Base-by-base conservation (phyloP, 2,329 filamentous ascomycete species). In the Xylaria sp. region DNA sequence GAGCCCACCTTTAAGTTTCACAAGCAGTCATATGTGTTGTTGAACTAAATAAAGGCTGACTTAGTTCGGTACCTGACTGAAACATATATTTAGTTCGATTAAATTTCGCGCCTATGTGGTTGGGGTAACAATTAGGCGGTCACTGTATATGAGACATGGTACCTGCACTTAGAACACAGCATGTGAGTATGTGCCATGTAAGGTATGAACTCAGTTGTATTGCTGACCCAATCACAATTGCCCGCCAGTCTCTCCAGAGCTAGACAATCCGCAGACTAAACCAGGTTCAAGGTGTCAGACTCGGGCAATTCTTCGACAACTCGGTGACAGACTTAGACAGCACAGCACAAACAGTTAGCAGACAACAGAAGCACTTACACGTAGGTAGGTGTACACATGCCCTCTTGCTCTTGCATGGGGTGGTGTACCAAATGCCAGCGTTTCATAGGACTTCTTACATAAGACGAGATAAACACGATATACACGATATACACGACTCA, bases 251-350 rank as follows among this genome's bases (percentile, higher is more conserved):
- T 61, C 55, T 60, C 32, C 43, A 60, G 45, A 30, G 63, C 46
- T 55, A 53, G 55, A 59, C 28, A 45, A 9, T 20, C 34, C 59
- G 36, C 45, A 50, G 39, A 64, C 60, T 60, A 43, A 67, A 65
- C 66, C 66, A 61, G 66, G 63, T 68, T 65, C 39, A 68, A 59
- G 52, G 43, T 34, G 61, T 57, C 48, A 61, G 59, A 48, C 60
- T 61, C 62, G 58, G 62, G 52, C 45, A 68, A 58, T 65, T 66
- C 20, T 62, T 65, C 46, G 45, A 59, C 52, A 66, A 62, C 25
- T 65, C 57, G 52, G 58, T 48, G 56, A 52, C 62, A 58, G 59
- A 52, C 46, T 56, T 32, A 41, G 28, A 57, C 25, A 53, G 50
- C 50, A 7, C 50, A 34, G 48, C 48, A 23, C n/a, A n/a, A n/a